Base-by-base conservation (phyloP, 441 rosid genomes). In the Biscutella laevigata region DNA sequence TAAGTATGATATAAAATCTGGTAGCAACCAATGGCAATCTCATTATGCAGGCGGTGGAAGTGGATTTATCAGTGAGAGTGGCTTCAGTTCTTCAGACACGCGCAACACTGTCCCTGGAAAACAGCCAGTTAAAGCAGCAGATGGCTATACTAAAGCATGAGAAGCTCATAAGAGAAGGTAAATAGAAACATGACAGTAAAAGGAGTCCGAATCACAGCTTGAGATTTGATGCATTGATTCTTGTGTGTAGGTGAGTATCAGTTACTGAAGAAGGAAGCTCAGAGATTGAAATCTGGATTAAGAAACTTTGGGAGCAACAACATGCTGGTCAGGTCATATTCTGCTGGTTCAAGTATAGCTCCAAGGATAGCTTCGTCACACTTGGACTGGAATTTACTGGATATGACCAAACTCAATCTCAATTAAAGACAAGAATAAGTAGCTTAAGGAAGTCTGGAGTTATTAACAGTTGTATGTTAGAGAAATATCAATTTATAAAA, bases 231-330 rank as follows among this genome's bases (percentile, higher is more conserved):
- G 5, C 0, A 43, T 22, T 28, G 37, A 57, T 48, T 28, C 51
- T 8, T 7, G 9, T 35, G 27, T 53, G 25, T 77, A 86, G 91
- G 71, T 57, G 67, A 77, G 40, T 72, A 77, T 42, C 80, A 63
- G 69, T 40, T 72, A 60, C 74, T 83, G 80, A 79, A 70, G 75
- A 76, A 72, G 57, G 91, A 86, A 79, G 80, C 71, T 13, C 84
- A 73, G 64, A 77, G 73, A 50, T 61, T 86, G 74, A 77, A 71
- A 61, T 29, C 38, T 9, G 62, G 66, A 61, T 28, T 72, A 38
- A 68, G 71, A 16, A 44, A 40, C 45, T 56, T 65, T 16, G 53
- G 81, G 20, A 68, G 40, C 59, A 66, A 50, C 53, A 57, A 66
- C 57, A 67, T 52, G 57, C 22, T 67, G 61, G 62, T 50, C 13